phyloP scores from a whole-genome alignment of 192 early-diverging fungal species.

The Coemansia sp. region DNA sequence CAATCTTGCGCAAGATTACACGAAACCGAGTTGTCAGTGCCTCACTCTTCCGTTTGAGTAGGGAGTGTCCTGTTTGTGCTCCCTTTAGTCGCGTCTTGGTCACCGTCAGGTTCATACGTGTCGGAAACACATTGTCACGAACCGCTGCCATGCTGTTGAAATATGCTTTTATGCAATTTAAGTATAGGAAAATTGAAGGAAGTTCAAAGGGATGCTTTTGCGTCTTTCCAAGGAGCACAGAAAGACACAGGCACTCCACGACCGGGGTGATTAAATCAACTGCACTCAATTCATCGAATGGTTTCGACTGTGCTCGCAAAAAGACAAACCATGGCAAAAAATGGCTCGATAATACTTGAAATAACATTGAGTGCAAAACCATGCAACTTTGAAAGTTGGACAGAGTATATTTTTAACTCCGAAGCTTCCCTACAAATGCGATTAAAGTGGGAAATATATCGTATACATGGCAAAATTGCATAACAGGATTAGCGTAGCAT shows the following conservation, averaged over 20 bases:
- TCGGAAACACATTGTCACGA: conserved; percentile 90
- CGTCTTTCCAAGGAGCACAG: background rate
- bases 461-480: too few relatives aligned
- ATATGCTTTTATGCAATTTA: background rate
- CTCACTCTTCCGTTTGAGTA: conserved; percentile 97
- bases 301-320: too few relatives aligned
- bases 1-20: conserved; percentile 93
- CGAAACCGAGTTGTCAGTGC: conserved; percentile 94
- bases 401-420: too few relatives aligned
- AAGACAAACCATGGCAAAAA: background rate
- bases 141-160: conserved; percentile 59
- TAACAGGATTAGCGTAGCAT: too few relatives aligned
- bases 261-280: background rate
- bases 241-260: background rate
- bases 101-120: conserved; percentile 93
- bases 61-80: conserved; percentile 95
- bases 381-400: too few relatives aligned
- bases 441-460: too few relatives aligned
- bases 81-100: conserved; percentile 97
- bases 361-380: too few relatives aligned
- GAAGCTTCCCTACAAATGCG: too few relatives aligned
- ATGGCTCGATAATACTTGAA: too few relatives aligned
- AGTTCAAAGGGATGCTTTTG: conserved; percentile 5
- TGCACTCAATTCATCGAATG: background rate
- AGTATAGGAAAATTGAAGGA: background rate